phyloP scores from a whole-genome alignment of 1,284 basidiomycete species.

The Ceratobasidium sp. region DNA sequence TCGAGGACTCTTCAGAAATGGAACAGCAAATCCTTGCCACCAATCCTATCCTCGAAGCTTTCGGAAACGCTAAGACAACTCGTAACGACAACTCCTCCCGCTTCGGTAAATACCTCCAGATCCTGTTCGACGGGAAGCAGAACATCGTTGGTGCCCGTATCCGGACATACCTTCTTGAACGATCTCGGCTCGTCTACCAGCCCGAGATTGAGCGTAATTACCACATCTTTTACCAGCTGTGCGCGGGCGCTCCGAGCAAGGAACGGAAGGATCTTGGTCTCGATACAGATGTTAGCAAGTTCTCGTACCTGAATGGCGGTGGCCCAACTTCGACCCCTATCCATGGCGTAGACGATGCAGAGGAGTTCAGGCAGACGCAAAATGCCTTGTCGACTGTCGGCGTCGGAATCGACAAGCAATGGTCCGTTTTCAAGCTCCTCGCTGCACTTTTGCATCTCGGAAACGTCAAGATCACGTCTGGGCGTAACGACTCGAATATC shows the following conservation, averaged over 20 bases:
- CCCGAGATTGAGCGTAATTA: conserved; percentile 93
- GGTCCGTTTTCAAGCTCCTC: conserved; percentile 94
- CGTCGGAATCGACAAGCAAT: conserved; percentile 86
- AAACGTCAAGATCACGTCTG: conserved; percentile 88
- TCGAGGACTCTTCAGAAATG: conserved; percentile 91
- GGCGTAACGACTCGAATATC: conserved; percentile 88
- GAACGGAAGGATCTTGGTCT: conserved; percentile 96
- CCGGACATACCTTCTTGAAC: conserved; percentile 99
- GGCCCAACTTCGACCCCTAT: conserved; percentile 90
- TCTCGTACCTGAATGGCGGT: conserved; percentile 94
- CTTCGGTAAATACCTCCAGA: conserved; percentile 98
- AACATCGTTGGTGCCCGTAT: conserved; percentile 98
- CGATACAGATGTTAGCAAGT: conserved; percentile 87
- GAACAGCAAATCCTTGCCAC: conserved; percentile 98
- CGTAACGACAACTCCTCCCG: conserved; percentile 99
- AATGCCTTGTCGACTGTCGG: conserved; percentile 91
- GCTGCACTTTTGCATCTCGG: conserved; percentile 96
- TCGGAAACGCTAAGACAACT: conserved; percentile 99
- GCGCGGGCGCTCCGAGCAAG: conserved; percentile 94
- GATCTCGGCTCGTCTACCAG: conserved; percentile 93
- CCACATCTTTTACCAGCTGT: conserved; percentile 99
- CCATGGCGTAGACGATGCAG: conserved; percentile 92
- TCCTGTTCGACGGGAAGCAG: conserved; percentile 93
- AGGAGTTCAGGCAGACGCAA: conserved; percentile 95
- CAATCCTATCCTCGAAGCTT: conserved; percentile 97